phyloP scores from a whole-genome alignment of 2,329 filamentous ascomycete species.

The Ceratocystis cacaofunesta region DNA sequence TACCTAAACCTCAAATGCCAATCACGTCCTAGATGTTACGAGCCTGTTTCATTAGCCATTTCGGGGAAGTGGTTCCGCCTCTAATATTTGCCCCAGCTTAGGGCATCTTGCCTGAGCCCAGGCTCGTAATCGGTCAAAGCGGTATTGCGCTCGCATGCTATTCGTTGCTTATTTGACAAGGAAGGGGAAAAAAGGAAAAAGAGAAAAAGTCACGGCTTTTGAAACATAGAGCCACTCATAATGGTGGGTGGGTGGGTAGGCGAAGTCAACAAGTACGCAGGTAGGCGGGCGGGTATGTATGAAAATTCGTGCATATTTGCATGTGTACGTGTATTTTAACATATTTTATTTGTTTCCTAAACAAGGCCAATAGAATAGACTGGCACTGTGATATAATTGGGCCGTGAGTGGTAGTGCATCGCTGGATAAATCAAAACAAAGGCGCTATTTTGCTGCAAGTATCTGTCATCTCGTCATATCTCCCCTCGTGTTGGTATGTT shows the following conservation, averaged over 20 bases:
- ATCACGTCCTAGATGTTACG: conserved; percentile 3
- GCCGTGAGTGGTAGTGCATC: background rate
- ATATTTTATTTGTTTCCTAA: background rate
- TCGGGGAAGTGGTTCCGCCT: conserved; percentile 1
- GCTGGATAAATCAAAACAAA: conserved; percentile 4
- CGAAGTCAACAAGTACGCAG: background rate
- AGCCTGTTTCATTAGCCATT: conserved; percentile 4
- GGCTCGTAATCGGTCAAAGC: background rate
- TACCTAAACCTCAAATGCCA: background rate
- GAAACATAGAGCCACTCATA: no score
- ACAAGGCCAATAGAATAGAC: background rate
- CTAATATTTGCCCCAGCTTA: background rate
- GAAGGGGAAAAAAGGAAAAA: background rate
- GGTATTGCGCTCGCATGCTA: background rate
- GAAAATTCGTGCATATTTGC: background rate
- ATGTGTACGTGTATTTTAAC: background rate
- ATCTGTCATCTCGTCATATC: conserved; percentile 7
- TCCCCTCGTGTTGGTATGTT: background rate
- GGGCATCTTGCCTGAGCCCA: background rate
- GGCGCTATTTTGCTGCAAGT: background rate
- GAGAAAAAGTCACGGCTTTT: background rate
- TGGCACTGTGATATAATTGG: background rate
- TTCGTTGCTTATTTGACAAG: conserved; percentile 1
- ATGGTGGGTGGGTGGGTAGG: no score
- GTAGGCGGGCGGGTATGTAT: background rate